phyloP scores from a whole-genome alignment of 2,329 filamentous ascomycete species.

The Orbilia javanica region DNA sequence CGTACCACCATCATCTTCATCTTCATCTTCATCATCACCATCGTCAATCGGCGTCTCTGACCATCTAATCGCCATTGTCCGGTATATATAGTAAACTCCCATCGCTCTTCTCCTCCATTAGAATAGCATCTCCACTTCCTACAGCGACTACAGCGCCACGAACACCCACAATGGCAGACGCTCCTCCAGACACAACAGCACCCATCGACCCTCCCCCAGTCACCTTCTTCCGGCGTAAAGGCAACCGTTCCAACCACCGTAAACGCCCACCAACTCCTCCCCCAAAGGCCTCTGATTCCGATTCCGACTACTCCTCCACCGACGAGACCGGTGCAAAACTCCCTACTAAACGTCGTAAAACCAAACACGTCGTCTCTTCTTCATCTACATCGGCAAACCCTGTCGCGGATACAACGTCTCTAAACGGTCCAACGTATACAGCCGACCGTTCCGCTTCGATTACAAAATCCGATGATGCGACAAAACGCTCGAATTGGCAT shows the following conservation, averaged over 20 bases:
- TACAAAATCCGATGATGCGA: conserved; percentile 84
- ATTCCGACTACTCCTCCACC: conserved; percentile 74
- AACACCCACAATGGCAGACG: conserved; percentile 25
- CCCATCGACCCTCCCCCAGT: conserved; percentile 69
- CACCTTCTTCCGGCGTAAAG: conserved; percentile 86
- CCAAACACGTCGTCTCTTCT: conserved; percentile 74
- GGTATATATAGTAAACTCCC: not conserved
- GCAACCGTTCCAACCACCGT: conserved; percentile 79
- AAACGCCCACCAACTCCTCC: conserved; percentile 85
- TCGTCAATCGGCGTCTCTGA: no score
- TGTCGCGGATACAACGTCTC: conserved; percentile 62
- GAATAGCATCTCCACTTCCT: not conserved
- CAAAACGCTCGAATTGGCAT: conserved; percentile 89
- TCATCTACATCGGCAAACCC: conserved; percentile 67
- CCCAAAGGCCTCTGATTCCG: conserved; percentile 71
- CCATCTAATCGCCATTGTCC: not conserved
- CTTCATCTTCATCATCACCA: not conserved
- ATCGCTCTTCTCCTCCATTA: conserved; percentile 3
- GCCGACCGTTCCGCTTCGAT: conserved; percentile 72
- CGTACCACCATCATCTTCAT: not conserved
- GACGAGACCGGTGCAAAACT: conserved; percentile 72
- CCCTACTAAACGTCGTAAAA: conserved; percentile 79
- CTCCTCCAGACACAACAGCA: conserved; percentile 28
- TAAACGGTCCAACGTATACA: conserved; percentile 34
- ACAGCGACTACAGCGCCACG: not conserved